Percentiles rank a stretch among this genome's conserved stretches.
Conservation (phyloP, 2,329 filamentous ascomycete genomes). For the Metarhizium album region DNA sequence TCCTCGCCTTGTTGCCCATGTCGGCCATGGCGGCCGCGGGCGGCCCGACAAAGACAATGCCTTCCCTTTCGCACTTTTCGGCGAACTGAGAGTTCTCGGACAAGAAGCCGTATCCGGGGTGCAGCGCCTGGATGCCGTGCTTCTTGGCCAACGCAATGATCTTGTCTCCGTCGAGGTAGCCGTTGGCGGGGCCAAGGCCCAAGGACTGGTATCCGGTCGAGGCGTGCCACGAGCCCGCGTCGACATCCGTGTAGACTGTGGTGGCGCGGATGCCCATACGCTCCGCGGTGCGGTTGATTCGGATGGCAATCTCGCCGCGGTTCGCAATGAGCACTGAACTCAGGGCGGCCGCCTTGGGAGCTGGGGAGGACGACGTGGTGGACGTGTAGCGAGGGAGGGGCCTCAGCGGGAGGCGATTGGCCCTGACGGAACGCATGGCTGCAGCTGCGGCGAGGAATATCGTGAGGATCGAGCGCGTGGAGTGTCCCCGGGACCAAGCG, state of each 20-base stretch:
- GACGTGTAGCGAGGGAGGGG: slow-evolving; percentile 28
- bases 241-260: slow-evolving; percentile 89
- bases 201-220: slow-evolving; percentile 73
- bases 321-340: slow-evolving; percentile 91
- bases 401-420: slow-evolving; percentile 37
- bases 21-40: slow-evolving; percentile 71
- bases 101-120: slow-evolving; percentile 92
- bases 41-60: slow-evolving; percentile 88
- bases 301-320: slow-evolving; percentile 89
- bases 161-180: slow-evolving; percentile 85
- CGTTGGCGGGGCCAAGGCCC: slow-evolving; percentile 70
- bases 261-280: slow-evolving; percentile 86
- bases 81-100: slow-evolving; percentile 92
- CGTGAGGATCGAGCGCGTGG: slow-evolving; percentile 7
- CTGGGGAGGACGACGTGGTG: slow-evolving; percentile 15
- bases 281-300: slow-evolving; percentile 79
- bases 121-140: slow-evolving; percentile 79
- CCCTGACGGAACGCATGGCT: slow-evolving; percentile 46
- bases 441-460: background rate
- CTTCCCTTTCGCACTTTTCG: slow-evolving; percentile 75
- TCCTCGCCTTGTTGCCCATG: slow-evolving; percentile 89
- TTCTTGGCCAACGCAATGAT: slow-evolving; percentile 84
- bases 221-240: slow-evolving; percentile 79
- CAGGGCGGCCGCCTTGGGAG: slow-evolving; percentile 37
- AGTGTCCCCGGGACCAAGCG: slow-evolving; percentile 2